A percentile compares a stretch with the other conserved stretches of the same genome.
Conservation (phyloP, 306 rosid genomes). For the Medicago ruthenica region DNA sequence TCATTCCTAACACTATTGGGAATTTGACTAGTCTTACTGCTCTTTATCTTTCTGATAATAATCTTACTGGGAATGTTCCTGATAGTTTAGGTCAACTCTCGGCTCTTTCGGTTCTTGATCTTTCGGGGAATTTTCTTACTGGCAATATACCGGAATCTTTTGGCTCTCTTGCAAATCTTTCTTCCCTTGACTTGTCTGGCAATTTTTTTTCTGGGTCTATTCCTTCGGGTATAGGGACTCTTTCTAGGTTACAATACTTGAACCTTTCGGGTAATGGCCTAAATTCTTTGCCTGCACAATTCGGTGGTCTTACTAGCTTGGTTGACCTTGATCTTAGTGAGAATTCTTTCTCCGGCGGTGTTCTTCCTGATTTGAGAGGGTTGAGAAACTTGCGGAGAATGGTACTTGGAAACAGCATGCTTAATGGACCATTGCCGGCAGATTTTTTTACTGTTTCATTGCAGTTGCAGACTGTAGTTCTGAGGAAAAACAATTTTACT, state of each 20-base stretch:
- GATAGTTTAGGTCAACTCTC: slow-evolving; percentile 60
- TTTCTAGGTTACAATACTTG: slow-evolving; percentile 67
- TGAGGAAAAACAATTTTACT: slow-evolving; percentile 59
- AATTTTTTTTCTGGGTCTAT: slow-evolving; percentile 67
- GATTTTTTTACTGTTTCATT: slow-evolving; percentile 51
- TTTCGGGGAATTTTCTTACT: slow-evolving; percentile 60
- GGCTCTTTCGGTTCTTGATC: slow-evolving; percentile 73
- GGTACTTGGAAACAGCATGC: slow-evolving; percentile 58
- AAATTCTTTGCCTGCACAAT: slow-evolving; percentile 63
- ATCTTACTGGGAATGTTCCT: slow-evolving; percentile 72
- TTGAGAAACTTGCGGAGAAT: slow-evolving; percentile 66
- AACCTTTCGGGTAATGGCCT: slow-evolving; percentile 74
- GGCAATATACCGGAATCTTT: slow-evolving; percentile 65
- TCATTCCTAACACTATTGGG: slow-evolving; percentile 73
- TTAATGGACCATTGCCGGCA: slow-evolving; percentile 60
- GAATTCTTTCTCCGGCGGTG: slow-evolving; percentile 61
- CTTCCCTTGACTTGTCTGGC: slow-evolving; percentile 69
- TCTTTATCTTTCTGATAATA: slow-evolving; percentile 73
- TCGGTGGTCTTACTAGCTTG: slow-evolving; percentile 68
- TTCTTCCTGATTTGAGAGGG: slow-evolving; percentile 61
- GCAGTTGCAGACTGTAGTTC: slow-evolving; percentile 62
- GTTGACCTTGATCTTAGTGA: slow-evolving; percentile 86
- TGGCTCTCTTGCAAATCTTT: slow-evolving; percentile 62
- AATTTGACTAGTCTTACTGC: slow-evolving; percentile 66
- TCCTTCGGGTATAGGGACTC: slow-evolving; percentile 60